Evolutionary conservation across 2,329 filamentous ascomycete genomes (phyloP), one percentile per base, ranked within the genome.

Genomic region (Huntiella abstrusa): DNA sequence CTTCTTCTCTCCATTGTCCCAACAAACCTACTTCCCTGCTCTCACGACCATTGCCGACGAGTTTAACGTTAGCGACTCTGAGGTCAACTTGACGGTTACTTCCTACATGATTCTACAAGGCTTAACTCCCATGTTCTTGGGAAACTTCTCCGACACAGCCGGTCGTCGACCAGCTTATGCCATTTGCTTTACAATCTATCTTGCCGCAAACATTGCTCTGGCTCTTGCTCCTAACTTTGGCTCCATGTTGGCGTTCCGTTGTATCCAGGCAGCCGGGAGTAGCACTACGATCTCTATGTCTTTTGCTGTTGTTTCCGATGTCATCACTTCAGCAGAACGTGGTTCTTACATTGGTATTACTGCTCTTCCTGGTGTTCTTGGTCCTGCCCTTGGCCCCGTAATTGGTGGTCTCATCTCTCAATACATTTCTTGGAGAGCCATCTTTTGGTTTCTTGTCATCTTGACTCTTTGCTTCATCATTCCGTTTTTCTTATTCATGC

Each of bases 381-480:
- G 61, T 0, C 66, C 66, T 4, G 60, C 65, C 0, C 45, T 71
- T 3, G 67, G 71, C 0, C 76, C 77, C 0, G 64, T 78, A 8
- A 61, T 79, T 11, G 75, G 75, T 1, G 76, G 75, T 1, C 51
- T 75, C 1, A 60, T 80, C 2, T 63, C 65, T 3, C 62, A 75
- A 41, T 71, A 66, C 42, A 59, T 75, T 0, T 71, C 71, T 1
- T 80, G 75, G 75, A 61, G 68, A 32, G 62, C 65, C 32, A 71
- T 77, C 22, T 80, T 80, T 53, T 78, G 74, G 73, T 75, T 77
- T 46, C 57, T 79, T 10, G 59, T 65, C 8, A 75, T 78, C 6
- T 52, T 63, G 1, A 53, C 57, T 0, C 58, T 56, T 0, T 60
- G 64, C 0, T 59, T 67, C 17, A 53, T 70, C 3, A 44, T 68